Base-by-base conservation (phyloP, 2,329 filamentous ascomycete species). In the Graphiopsis chlorocephala region DNA sequence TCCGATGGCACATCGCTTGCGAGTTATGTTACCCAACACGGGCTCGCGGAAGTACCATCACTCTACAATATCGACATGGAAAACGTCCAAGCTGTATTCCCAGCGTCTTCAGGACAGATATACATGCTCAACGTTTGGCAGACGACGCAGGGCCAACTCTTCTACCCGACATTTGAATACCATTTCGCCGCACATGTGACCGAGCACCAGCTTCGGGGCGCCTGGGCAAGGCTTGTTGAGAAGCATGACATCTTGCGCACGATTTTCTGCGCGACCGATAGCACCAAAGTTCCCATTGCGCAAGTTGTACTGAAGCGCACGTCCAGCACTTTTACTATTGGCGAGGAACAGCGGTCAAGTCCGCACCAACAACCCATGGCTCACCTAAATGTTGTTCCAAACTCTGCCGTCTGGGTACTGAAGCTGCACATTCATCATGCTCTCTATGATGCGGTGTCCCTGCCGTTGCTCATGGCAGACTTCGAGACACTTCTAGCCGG, bases 41-140 rank as follows among this genome's bases (percentile, higher is more conserved):
- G 65, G 23, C 8, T 69, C 6, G 17, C 23, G 26, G 38, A 38
- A 6, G 20, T 69, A 7, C 60, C 55, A 29, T 26, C 53, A 5
- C 15, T 7, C 1, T 12, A 53, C 28, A 78, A 79, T 0, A 73
- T 90, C 0, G 64, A 77, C 0, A 23, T 71, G 1, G 68, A 79
- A 0, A 74, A 84, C 4, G 77, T 91, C 14, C 84, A 90, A 65
- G 72, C 72, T 0, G 68, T 90, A 0, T 75, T 94, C 1, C 92
- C 92, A 1, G 88, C 88, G 2, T 87, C 91, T 3, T 84, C 92
- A 2, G 91, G 92, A 71, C 93, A 97, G 74, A 78, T 86, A 0
- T 93, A 95, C 75, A 92, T 95, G 87, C 80, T 97, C 28, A 87
- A 86, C 17, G 83, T 86, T 50, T 96, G 92, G 91, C 84, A 90